These are phyloP conservation scores for Fraxinus albicans DNA, from an alignment of 305 asterid genomes.

Conservation along the genomic window DNA sequence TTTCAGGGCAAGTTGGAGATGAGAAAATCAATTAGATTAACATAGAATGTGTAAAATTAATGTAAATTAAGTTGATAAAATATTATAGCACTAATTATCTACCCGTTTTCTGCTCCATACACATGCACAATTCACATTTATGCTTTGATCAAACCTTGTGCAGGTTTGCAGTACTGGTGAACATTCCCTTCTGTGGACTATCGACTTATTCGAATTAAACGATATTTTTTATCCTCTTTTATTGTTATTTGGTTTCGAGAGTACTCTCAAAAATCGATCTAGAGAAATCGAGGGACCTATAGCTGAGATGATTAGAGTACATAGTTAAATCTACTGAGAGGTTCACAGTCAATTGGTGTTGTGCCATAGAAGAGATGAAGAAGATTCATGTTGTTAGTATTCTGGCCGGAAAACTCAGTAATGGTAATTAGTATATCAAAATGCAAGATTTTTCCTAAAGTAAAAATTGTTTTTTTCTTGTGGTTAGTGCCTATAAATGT, in stretches of 20 bases:
- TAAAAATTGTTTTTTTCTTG: neutral
- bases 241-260: neutral
- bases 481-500: neutral
- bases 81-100: neutral
- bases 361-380: neutral
- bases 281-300: neutral
- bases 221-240: neutral
- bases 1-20: constrained; percentile 6
- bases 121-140: neutral
- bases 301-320: neutral
- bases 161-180: neutral
- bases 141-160: neutral
- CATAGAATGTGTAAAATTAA: neutral
- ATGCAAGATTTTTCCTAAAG: neutral
- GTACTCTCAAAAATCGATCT: neutral
- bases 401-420: neutral
- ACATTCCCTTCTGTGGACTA: neutral
- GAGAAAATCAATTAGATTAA: neutral
- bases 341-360: neutral
- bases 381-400: neutral
- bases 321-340: neutral
- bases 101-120: neutral
- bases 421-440: neutral
- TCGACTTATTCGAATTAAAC: neutral
- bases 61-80: neutral